Evolutionary conservation across 768 basidiomycete species (phyloP), one percentile per base, ranked within the genome.

Genomic region (Boletus edulis): DNA sequence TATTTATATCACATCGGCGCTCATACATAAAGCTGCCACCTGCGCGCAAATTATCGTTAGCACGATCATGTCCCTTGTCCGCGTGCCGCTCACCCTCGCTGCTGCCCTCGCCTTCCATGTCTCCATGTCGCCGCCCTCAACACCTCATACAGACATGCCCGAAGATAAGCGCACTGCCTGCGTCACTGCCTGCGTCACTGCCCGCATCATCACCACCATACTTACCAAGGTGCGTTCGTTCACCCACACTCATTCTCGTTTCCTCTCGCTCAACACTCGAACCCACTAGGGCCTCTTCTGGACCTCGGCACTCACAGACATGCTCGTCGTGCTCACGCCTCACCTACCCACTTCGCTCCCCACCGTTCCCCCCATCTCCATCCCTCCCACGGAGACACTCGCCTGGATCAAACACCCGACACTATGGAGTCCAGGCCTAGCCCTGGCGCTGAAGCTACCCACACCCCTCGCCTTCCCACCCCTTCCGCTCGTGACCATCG

Each of bases 51-150:
- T 6, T 24, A 24, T 24, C 24, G 27, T 29, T 29, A 29, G 27
- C 27, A 9, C 27, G 8, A 15, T 4, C 31, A 46, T 18, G 34
- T 59, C 72, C 35, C 62, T 76, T 41, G 41, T 75, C 45, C 78
- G 74, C 57, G 67, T 81, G 44, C 78, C 79, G 6, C 75, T 75
- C 62, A 71, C 76, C 42, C 60, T 80, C 37, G 65, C 74, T 17
- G 72, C 76, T 17, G 76, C 76, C 61, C 51, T 75, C 45, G 77
- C 75, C 27, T 62, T 81, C 15, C 78, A 79, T 31, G 64, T 73
- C 29, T 72, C 77, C 20, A 67, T 73, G 34, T 81, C 81, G 2
- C 78, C 81, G 39, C 82, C 41, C 2, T 11, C 45, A 3, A 18
- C 39, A 12, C 13, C 47, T 3, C 22, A 31, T 20, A 1, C 29